A percentile compares a stretch with the other conserved stretches of the same genome.
These are phyloP conservation scores for Coffea canephora DNA, from an alignment of 257 asterid species.

Conservation along the genomic window DNA sequence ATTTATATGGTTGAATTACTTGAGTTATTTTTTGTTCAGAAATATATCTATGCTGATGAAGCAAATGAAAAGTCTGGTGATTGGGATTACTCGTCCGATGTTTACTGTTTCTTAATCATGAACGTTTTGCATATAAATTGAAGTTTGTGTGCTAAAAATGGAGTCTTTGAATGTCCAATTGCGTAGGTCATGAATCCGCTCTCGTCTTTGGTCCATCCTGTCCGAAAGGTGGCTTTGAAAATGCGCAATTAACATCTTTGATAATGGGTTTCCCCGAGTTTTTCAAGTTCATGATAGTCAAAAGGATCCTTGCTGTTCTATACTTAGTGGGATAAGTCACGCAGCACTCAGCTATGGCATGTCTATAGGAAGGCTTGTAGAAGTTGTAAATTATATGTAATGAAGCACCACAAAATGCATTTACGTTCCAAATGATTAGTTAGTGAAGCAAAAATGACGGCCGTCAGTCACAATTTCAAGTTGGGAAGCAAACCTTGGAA, in stretches of 20 bases:
- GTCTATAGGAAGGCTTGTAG: neutral
- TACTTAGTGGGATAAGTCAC: constrained; percentile 17
- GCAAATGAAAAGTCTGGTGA: neutral
- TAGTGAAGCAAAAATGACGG: constrained; percentile 22
- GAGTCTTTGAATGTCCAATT: neutral
- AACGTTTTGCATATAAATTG: neutral
- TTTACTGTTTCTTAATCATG: neutral
- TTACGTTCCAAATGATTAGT: constrained; percentile 6
- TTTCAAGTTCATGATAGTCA: neutral
- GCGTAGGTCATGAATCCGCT: neutral
- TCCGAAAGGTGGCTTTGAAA: neutral
- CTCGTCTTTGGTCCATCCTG: neutral
- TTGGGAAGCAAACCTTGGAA: constrained; percentile 12
- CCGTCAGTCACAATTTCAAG: constrained; percentile 19
- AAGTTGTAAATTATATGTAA: neutral
- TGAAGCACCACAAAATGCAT: neutral
- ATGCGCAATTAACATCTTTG: neutral
- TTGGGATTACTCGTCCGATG: neutral
- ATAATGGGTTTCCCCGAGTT: neutral
- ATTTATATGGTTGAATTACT: neutral
- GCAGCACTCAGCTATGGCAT: neutral
- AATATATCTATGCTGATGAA: neutral
- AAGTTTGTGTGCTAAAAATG: neutral
- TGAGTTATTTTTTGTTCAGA: neutral
- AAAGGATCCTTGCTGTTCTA: neutral